phyloP scores from a whole-genome alignment of 352 stramenopile genomes.

The Globisporangium orthogonon region DNA sequence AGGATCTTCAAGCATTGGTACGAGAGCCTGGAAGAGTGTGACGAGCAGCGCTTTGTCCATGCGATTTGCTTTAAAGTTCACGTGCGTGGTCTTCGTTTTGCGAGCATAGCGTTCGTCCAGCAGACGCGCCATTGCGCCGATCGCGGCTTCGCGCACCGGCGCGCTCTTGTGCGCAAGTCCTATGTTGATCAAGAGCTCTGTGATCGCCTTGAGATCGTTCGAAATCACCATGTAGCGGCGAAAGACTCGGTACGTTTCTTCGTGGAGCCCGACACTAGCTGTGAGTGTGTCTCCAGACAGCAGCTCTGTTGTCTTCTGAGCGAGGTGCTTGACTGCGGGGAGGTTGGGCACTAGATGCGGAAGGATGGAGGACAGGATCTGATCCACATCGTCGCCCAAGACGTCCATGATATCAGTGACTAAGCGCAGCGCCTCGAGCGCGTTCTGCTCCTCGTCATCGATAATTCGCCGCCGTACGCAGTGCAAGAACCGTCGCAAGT shows the following conservation, averaged over 20 bases:
- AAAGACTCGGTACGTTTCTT: slow-evolving; percentile 62
- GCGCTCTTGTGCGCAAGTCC: slow-evolving; percentile 36
- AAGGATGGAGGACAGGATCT: slow-evolving; percentile 62
- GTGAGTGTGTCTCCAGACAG: neutral
- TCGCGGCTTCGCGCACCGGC: slow-evolving; percentile 38
- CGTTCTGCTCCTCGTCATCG: slow-evolving; percentile 30
- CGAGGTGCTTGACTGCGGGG: slow-evolving; percentile 1
- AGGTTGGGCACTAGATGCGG: slow-evolving; percentile 55
- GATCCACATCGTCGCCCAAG: slow-evolving; percentile 53
- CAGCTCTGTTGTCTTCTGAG: slow-evolving; percentile 7
- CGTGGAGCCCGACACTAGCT: slow-evolving; percentile 20
- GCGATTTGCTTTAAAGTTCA: slow-evolving; percentile 11
- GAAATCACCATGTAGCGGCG: slow-evolving; percentile 50
- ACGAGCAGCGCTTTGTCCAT: slow-evolving; percentile 50
- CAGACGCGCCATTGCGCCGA: slow-evolving; percentile 38
- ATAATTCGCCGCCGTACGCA: slow-evolving; percentile 53
- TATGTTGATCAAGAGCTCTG: slow-evolving; percentile 56
- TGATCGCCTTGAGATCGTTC: slow-evolving; percentile 51
- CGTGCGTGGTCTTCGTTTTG: slow-evolving; percentile 8
- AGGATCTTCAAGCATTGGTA: slow-evolving; percentile 51
- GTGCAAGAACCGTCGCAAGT: slow-evolving; percentile 64
- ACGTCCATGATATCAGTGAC: slow-evolving; percentile 64
- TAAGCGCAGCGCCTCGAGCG: slow-evolving; percentile 46
- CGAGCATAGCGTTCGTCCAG: slow-evolving; percentile 47
- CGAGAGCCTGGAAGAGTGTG: slow-evolving; percentile 45